Percentiles rank a stretch among this genome's conserved stretches.
Conservation (phyloP, 169 alveolate genomes). For the Eimeria acervulina region DNA sequence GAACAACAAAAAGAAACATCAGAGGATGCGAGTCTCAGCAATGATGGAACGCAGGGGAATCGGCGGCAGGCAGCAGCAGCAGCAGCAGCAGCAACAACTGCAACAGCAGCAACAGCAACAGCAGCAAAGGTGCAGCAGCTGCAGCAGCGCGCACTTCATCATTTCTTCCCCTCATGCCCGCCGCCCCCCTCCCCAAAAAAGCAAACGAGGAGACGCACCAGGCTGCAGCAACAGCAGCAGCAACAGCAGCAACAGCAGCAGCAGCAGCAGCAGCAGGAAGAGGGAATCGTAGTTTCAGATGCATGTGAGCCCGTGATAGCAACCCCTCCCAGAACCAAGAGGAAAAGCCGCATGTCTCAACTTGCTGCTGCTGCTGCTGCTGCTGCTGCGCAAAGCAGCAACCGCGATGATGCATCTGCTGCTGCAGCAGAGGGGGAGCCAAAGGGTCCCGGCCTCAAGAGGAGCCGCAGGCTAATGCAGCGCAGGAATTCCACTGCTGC, state of each 20-base stretch:
- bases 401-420: neutral
- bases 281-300: conserved; percentile 1
- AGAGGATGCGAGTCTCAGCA: neutral
- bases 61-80: conserved; percentile 12
- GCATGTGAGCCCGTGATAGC: neutral
- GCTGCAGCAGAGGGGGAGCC: neutral
- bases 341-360: neutral
- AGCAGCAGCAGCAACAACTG: neutral
- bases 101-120: conserved; percentile 41
- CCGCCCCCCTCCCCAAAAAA: conserved; percentile 49
- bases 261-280: conserved; percentile 9
- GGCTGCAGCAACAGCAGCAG: conserved; percentile 53
- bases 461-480: conserved; percentile 63
- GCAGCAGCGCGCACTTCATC: conserved; percentile 69
- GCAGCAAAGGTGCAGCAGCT: conserved; percentile 43
- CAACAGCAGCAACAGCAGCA: conserved; percentile 44
- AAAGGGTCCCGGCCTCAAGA: neutral
- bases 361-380: conserved; percentile 22
- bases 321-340: conserved; percentile 19
- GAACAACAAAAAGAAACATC: neutral
- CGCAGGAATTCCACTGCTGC: neutral
- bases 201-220: neutral
- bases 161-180: conserved; percentile 42
- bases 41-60: neutral
- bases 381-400: conserved; percentile 50